Percentiles rank a stretch among this genome's conserved stretches.
Conservation (phyloP, 2,329 filamentous ascomycete genomes). For the Polychaeton citri region DNA sequence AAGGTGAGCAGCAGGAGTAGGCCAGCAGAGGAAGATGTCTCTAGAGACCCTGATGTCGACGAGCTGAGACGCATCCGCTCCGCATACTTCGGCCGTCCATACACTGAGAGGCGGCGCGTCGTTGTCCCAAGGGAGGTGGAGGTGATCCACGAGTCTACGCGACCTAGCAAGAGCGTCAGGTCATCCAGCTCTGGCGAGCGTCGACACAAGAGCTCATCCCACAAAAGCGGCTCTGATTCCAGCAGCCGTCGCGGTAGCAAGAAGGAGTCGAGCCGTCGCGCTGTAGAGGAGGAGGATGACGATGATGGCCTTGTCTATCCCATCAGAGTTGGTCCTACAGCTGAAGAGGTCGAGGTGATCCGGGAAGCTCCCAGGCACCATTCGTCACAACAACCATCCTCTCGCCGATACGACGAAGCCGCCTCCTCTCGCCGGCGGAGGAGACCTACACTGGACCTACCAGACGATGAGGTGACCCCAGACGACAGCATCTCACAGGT, state of each 20-base stretch:
- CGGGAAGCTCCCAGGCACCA: background rate
- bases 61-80: slow-evolving; percentile 25
- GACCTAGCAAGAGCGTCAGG: background rate
- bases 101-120: slow-evolving; percentile 16
- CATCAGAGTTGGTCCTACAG: background rate
- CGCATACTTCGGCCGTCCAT: slow-evolving; percentile 24
- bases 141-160: background rate
- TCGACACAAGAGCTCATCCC: background rate
- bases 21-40: slow-evolving; percentile 6
- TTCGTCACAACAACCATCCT: background rate
- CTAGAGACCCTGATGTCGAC: slow-evolving; percentile 23
- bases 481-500: slow-evolving; percentile 20
- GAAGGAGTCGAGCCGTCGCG: background rate
- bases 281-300: background rate
- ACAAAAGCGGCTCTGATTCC: background rate
- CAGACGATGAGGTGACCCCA: slow-evolving; percentile 14
- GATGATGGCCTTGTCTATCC: background rate
- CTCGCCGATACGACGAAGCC: background rate
- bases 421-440: background rate
- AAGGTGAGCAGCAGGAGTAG: slow-evolving; percentile 5
- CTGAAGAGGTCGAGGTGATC: background rate
- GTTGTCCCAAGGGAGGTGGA: slow-evolving; percentile 8
- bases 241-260: background rate
- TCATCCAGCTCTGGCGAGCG: background rate
- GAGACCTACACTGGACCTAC: background rate